A percentile compares a stretch with the other conserved stretches of the same genome.
Evolutionary conservation across 495 filamentous ascomycete genomes (phyloP).

Genomic region (Podospora anserina): DNA sequence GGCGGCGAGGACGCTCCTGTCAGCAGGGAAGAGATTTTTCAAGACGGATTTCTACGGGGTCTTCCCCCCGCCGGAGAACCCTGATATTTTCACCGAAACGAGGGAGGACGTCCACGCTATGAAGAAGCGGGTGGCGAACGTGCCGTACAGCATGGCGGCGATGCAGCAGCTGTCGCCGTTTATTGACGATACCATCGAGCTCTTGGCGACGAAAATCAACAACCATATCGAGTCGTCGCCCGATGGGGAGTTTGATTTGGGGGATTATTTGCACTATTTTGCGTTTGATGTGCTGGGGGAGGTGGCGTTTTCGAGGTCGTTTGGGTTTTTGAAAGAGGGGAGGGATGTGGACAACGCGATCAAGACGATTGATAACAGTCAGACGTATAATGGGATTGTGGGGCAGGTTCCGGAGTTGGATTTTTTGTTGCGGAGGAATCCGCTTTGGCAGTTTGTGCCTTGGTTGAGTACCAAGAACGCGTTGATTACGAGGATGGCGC

Average conservation of each 20-base stretch:
- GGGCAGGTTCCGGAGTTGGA: slow-evolving; percentile 52
- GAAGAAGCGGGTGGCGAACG: slow-evolving; percentile 55
- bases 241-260: slow-evolving; percentile 42
- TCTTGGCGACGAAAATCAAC: slow-evolving; percentile 42
- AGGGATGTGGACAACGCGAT: slow-evolving; percentile 57
- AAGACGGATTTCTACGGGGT: slow-evolving; percentile 56
- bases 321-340: slow-evolving; percentile 60
- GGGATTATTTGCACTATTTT: slow-evolving; percentile 52
- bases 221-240: slow-evolving; percentile 19
- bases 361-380: slow-evolving; percentile 51
- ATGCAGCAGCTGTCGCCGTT: slow-evolving; percentile 50
- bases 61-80: slow-evolving; percentile 55
- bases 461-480: slow-evolving; percentile 45
- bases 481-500: slow-evolving; percentile 50
- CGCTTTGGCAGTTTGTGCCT: slow-evolving; percentile 47
- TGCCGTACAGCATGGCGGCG: slow-evolving; percentile 52
- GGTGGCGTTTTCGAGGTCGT: slow-evolving; percentile 61
- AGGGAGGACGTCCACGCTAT: slow-evolving; percentile 53
- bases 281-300: slow-evolving; percentile 60
- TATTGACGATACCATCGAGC: slow-evolving; percentile 48
- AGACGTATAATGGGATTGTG: slow-evolving; percentile 55
- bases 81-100: slow-evolving; percentile 58
- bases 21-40: slow-evolving; percentile 53
- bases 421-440: slow-evolving; percentile 45
- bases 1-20: slow-evolving; percentile 46